A percentile compares a stretch with the other conserved stretches of the same genome.
Conservation (phyloP, 1,284 basidiomycete genomes). For the Ganoderma sp. region DNA sequence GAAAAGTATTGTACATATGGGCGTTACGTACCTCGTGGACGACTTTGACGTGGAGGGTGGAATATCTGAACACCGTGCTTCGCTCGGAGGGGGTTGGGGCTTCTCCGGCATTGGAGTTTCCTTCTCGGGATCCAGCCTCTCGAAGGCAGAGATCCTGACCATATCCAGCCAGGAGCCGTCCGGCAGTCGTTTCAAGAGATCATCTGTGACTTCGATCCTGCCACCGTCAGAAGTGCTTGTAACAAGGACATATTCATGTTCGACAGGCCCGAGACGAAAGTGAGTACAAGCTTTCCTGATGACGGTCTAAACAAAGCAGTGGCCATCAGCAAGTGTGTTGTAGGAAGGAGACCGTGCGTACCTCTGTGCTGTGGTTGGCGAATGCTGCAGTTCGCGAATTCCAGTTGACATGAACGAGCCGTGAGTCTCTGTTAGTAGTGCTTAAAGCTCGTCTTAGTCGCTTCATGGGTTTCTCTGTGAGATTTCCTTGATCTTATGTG, state of each 20-base stretch:
- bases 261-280: not conserved
- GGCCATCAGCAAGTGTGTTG: not conserved
- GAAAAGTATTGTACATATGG: not conserved
- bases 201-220: conserved; percentile 3
- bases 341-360: not conserved
- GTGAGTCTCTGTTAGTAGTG: not conserved
- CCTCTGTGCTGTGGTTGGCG: not conserved
- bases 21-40: conserved; percentile 1
- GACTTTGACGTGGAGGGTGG: not conserved
- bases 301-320: not conserved
- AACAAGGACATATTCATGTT: conserved; percentile 1
- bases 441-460: not conserved
- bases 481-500: not conserved
- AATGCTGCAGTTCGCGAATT: conserved; percentile 4
- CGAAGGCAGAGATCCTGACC: conserved; percentile 4
- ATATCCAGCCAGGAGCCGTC: not conserved
- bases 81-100: not conserved
- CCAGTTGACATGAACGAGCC: conserved; percentile 6
- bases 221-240: not conserved
- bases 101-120: not conserved
- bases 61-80: not conserved
- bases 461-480: not conserved
- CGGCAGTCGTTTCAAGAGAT: conserved; percentile 3
- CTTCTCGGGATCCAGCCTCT: not conserved
- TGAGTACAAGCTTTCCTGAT: not conserved